These are phyloP conservation scores for Chlamydomonas eustigma DNA, from an alignment of 139 green algal genomes.

Conservation along the genomic window DNA sequence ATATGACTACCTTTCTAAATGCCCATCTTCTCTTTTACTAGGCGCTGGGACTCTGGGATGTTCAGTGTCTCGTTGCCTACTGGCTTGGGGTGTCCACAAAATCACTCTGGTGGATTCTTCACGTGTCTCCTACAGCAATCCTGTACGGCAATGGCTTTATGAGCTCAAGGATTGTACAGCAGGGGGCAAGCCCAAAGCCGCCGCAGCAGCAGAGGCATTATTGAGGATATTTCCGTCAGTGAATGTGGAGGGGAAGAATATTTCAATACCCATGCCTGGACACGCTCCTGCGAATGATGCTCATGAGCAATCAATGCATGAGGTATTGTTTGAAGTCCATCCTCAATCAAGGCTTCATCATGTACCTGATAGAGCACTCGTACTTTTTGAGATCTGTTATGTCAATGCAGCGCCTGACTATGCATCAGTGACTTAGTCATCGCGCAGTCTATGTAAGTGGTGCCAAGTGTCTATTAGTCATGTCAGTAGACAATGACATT, in stretches of 20 bases:
- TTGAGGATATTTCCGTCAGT: constrained; percentile 64
- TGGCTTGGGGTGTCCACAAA: constrained; percentile 86
- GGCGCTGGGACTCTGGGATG: constrained; percentile 88
- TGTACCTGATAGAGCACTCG: too few species aligned
- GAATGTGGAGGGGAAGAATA: constrained; percentile 36
- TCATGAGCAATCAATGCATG: constrained; percentile 16
- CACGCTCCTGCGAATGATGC: constrained; percentile 44
- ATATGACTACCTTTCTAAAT: too few species aligned
- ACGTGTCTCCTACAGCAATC: constrained; percentile 84
- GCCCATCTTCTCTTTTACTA: constrained; percentile 15
- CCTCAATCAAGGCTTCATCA: too few species aligned
- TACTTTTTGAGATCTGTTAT: too few species aligned
- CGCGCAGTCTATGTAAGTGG: too few species aligned
- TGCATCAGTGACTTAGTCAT: too few species aligned
- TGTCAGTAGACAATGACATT: too few species aligned
- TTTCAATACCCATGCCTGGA: constrained; percentile 89
- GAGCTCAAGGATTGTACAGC: constrained; percentile 82
- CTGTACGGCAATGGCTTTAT: constrained; percentile 89
- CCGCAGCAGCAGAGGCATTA: constrained; percentile 77
- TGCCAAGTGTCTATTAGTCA: too few species aligned
- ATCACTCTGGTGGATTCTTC: constrained; percentile 87
- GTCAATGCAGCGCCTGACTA: too few species aligned
- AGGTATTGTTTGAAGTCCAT: too few species aligned
- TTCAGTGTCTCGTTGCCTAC: constrained; percentile 81
- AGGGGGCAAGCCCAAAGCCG: constrained; percentile 69